Conservation (phyloP, 176 grass and related monocot genomes). For the Oryza meridionalis region DNA sequence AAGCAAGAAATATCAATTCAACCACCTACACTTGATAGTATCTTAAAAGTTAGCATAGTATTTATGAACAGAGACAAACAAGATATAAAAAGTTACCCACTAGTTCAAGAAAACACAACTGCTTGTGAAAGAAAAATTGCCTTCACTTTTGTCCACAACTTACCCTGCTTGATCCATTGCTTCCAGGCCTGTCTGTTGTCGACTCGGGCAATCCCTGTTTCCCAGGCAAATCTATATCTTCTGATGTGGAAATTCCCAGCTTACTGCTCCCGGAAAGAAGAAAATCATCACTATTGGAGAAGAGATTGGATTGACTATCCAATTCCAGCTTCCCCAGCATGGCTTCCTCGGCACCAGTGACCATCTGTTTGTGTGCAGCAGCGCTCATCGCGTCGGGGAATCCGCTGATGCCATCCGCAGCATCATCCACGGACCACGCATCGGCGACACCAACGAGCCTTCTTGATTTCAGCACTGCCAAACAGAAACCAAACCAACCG, state of each 20-base stretch:
- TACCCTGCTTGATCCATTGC: conserved; percentile 38
- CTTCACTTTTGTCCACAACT: conserved; percentile 19
- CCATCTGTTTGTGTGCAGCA: background rate
- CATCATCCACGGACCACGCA: conserved; percentile 8
- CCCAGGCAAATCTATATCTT: background rate
- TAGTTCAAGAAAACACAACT: background rate
- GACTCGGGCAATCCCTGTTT: conserved; percentile 21
- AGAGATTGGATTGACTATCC: background rate
- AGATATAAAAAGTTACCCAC: background rate
- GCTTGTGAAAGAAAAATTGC: background rate
- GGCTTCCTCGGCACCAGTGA: conserved; percentile 2
- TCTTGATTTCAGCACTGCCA: conserved; percentile 52
- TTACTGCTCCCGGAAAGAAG: conserved; percentile 27
- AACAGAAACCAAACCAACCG: background rate
- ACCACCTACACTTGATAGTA: conserved; percentile 7
- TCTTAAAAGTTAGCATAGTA: background rate
- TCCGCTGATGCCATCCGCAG: background rate
- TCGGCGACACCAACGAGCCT: conserved; percentile 8
- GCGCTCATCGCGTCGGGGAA: conserved; percentile 12
- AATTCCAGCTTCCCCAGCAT: conserved; percentile 20
- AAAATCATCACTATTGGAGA: conserved; percentile 25
- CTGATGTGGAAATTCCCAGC: conserved; percentile 11
- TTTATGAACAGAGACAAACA: conserved; percentile 14
- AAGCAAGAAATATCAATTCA: background rate
- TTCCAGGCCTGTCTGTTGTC: conserved; percentile 24